Evolutionary conservation across 108 stramenopile species (phyloP).

Genomic region (Discostella stelligeroides): DNA sequence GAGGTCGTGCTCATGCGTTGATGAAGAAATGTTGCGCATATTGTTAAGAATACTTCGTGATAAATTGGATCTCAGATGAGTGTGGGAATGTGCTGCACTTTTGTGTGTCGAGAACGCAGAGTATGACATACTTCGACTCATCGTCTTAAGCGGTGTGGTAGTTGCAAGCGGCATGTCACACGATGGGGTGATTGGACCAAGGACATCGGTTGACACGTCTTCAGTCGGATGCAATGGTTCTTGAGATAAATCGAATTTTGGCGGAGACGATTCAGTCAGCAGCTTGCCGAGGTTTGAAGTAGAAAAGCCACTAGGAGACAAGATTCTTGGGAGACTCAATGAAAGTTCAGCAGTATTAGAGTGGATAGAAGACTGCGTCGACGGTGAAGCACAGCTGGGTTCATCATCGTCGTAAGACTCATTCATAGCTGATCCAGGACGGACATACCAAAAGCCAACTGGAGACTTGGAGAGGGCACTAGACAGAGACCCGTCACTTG

Average conservation of each 20-base stretch:
- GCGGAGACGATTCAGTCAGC: slow-evolving; percentile 1
- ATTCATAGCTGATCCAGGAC: slow-evolving; percentile 45
- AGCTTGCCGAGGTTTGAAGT: slow-evolving; percentile 23
- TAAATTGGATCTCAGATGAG: slow-evolving; percentile 11
- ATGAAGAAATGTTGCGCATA: slow-evolving; percentile 20
- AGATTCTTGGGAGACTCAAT: slow-evolving; percentile 4
- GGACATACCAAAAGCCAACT: slow-evolving; percentile 56
- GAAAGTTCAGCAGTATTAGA: neutral
- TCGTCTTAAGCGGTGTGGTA: slow-evolving; percentile 2
- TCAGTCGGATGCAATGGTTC: too few relatives aligned
- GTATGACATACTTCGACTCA: slow-evolving; percentile 57
- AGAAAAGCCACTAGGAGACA: slow-evolving; percentile 27
- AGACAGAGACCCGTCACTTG: slow-evolving; percentile 7
- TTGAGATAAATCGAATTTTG: neutral
- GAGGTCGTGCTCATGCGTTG: slow-evolving; percentile 54
- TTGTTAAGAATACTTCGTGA: slow-evolving; percentile 5
- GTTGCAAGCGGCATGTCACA: neutral
- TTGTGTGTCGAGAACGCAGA: slow-evolving; percentile 57
- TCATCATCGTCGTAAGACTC: slow-evolving; percentile 37
- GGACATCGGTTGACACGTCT: slow-evolving; percentile 35
- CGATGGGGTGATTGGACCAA: slow-evolving; percentile 17
- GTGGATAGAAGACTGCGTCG: slow-evolving; percentile 6
- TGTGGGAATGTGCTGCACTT: slow-evolving; percentile 10
- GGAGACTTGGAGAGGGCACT: slow-evolving; percentile 42
- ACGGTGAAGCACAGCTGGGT: slow-evolving; percentile 25